Evolutionary conservation across 768 basidiomycete genomes (phyloP), one percentile per base, ranked within the genome.

Genomic region (Nidula microcarpa): DNA sequence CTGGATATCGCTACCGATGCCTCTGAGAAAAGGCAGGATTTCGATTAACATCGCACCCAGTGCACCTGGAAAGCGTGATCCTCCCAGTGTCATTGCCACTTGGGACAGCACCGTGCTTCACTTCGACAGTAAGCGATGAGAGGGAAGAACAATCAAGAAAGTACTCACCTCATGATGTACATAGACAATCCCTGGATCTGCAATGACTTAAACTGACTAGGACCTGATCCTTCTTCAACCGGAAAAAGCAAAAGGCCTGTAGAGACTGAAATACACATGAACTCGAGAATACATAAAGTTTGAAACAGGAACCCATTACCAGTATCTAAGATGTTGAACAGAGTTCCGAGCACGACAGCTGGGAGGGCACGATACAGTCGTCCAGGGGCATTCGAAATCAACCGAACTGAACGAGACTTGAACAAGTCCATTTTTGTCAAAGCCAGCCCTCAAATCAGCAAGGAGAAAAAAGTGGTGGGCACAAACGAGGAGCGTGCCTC

Each of bases 101-200:
- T 64, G 63, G 3, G 59, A 60, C 5, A 55, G 49, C 11, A 64
- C 37, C 2, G 54, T 59, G 37, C 61, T 57, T 23, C 23, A 23
- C 4, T 23, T 23, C 23, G 4, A 23, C 4, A 2, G 23, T 23
- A 23, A 23, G 23, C 23, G 23, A 23, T 23, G 23, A 23, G 4
- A 23, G 23, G 2, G 23, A 23, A 23, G 23, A 23, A 23, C n/a
- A 23, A 23, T 23, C 23, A 23, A 23, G 23, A 23, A 23, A 23
- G 23, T 23, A 23, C 23, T 39, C 11, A 62, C 61, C 63, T 64
- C 55, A 58, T 60, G 43, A 62, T 57, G 43, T 55, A 62, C 63
- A 62, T 58, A 0, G 61, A 62, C n/a, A 64, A n/a, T 11, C 57
- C 63, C 45, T 62, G 61, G 11, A 62, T 44, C 41, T 62, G 63